Evolutionary conservation across 164 flowering plant genomes (phyloP).

Genomic region (Kalanchoe fedtschenkoi): DNA sequence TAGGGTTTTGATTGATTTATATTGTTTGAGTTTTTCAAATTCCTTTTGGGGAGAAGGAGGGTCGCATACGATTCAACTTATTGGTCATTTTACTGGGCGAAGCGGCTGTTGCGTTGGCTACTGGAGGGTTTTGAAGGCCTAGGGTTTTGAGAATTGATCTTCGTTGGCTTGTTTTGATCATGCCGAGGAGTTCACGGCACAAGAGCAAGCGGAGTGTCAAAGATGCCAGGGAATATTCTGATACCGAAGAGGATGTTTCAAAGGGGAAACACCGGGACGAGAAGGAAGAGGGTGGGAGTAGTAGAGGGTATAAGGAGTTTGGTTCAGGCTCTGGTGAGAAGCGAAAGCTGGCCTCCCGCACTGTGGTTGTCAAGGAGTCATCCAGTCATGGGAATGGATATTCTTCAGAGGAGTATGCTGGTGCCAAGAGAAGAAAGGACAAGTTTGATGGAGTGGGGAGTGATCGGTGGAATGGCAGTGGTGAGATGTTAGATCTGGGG

Average conservation of each 20-base stretch:
- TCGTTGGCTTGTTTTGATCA: no score
- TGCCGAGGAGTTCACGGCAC: slow-evolving; percentile 62
- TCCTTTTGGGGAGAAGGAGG: no score
- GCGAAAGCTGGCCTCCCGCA: slow-evolving; percentile 22
- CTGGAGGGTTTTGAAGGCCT: no score
- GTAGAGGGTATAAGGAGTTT: slow-evolving; percentile 24
- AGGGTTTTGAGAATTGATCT: not conserved
- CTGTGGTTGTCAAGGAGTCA: slow-evolving; percentile 20
- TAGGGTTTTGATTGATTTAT: no score
- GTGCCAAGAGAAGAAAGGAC: slow-evolving; percentile 29
- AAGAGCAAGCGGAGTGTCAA: slow-evolving; percentile 43
- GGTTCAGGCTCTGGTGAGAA: slow-evolving; percentile 27
- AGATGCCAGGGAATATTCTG: slow-evolving; percentile 27
- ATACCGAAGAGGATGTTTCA: slow-evolving; percentile 21
- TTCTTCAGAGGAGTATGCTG: slow-evolving; percentile 17
- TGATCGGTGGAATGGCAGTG: slow-evolving; percentile 30
- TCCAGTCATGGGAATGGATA: slow-evolving; percentile 20
- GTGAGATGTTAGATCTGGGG: slow-evolving; percentile 12
- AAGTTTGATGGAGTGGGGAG: slow-evolving; percentile 16
- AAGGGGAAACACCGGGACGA: slow-evolving; percentile 15
- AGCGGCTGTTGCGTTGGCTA: no score
- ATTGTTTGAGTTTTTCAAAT: no score
- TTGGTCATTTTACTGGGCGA: no score
- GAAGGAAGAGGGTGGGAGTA: slow-evolving; percentile 13
- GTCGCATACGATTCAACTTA: no score